Conservation (phyloP, 2,329 filamentous ascomycete genomes). For the Penicillium sp. region DNA sequence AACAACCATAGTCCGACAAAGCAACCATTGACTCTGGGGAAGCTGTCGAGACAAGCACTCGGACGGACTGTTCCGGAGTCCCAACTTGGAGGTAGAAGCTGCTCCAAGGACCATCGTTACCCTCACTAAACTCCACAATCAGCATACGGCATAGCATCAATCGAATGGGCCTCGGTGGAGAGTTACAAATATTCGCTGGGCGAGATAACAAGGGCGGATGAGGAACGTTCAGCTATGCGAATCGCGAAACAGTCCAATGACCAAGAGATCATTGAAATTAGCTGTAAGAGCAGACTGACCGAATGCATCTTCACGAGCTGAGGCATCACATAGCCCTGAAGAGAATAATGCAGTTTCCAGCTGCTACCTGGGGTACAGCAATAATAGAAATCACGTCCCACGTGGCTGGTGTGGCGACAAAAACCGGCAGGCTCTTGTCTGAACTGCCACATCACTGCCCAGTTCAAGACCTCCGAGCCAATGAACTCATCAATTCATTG, state of each 20-base stretch:
- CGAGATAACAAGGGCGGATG: constrained; percentile 12
- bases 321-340: neutral
- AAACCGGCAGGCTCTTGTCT: neutral
- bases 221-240: constrained; percentile 3
- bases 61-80: constrained; percentile 53
- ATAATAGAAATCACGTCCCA: neutral
- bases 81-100: constrained; percentile 63
- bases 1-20: constrained; percentile 56
- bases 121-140: constrained; percentile 49
- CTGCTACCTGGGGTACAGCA: neutral
- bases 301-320: neutral
- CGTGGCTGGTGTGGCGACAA: neutral
- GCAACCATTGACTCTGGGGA: constrained; percentile 72
- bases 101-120: constrained; percentile 71
- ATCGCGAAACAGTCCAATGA: neutral
- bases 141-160: neutral
- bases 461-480: neutral
- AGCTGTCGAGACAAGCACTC: constrained; percentile 64
- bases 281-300: neutral
- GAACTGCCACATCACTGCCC: neutral
- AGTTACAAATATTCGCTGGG: constrained; percentile 17
- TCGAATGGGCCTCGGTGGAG: neutral
- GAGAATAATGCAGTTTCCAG: neutral
- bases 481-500: neutral
- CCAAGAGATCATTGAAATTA: neutral